Base-by-base conservation (phyloP, 495 filamentous ascomycete species). In the Chaetomium tenue region DNA sequence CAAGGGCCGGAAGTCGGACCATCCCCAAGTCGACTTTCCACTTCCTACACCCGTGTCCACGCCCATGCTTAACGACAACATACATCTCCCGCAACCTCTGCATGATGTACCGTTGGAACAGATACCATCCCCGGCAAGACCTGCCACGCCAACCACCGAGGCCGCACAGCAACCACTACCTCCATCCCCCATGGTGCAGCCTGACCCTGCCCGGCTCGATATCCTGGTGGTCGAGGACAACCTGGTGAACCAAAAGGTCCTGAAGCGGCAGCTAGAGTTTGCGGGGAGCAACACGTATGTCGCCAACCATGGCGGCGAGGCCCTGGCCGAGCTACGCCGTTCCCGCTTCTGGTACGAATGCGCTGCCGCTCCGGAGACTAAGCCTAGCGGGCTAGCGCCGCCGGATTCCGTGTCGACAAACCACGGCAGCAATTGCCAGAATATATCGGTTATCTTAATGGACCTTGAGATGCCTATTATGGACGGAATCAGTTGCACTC, bases 391-490 rank as follows among this genome's bases (percentile, higher is more conserved):
- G 51, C n/a, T 55, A 6, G 15, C 39, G 52, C 40, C 47, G 60
- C 22, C 33, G 44, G 37, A 39, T n/a, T 64, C 39, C 12, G 48
- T 30, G 23, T 63, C 60, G 9, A 63, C 68, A n/a, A 73, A 74
- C 46, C 65, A 75, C 68, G 67, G 66, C 26, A 69, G 73, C 5
- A 65, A 72, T 11, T 63, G 67, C 20, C 50, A 26, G 3, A 75
- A 82, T 62, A 79, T 91, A 5, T 85, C 84, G 55, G 83, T 92
- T 50, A 84, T 93, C 22, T 71, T 93, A 16, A 92, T 92, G 90
- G 91, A 94, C 66, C 81, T 91, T 60, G 90, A 93, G 70, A 93
- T 93, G 91, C 91, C 91, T 0, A 82, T 93, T 28, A 93, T 93
- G 90, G 89, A 93, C 71, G 91, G 91, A 59, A 83, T 88, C 69